Conservation (phyloP, 805 yeast genomes). For the Spathaspora arborariae region DNA sequence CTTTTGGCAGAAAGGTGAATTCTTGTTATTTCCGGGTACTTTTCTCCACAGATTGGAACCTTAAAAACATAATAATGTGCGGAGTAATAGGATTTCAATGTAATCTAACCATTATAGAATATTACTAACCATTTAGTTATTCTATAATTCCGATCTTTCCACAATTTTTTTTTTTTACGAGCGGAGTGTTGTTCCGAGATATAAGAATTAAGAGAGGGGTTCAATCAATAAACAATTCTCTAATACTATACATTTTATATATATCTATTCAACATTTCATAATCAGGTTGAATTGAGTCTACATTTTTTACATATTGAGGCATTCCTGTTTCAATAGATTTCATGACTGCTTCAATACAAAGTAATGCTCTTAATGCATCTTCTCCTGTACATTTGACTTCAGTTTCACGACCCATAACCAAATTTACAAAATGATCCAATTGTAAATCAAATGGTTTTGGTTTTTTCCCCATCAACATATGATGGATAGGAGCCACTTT, state of each 20-base stretch:
- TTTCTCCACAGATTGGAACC: no score
- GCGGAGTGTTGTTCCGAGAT: not conserved
- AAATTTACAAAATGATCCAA: slow-evolving; percentile 36
- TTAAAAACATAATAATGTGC: no score
- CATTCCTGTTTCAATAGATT: slow-evolving; percentile 26
- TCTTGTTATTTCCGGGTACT: not conserved
- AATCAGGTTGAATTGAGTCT: slow-evolving; percentile 15
- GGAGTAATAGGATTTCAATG: no score
- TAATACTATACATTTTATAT: not conserved
- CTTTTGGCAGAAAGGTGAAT: not conserved
- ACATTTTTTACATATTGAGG: slow-evolving; percentile 24
- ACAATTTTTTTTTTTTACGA: not conserved
- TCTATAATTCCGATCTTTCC: no score
- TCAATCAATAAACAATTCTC: not conserved
- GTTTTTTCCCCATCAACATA: slow-evolving; percentile 4
- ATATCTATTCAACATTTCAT: slow-evolving; percentile 9
- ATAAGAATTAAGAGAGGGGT: not conserved
- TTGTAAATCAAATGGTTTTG: slow-evolving; percentile 35
- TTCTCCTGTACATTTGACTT: slow-evolving; percentile 26
- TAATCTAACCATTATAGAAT: no score
- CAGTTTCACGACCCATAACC: slow-evolving; percentile 25
- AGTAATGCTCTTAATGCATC: slow-evolving; percentile 32
- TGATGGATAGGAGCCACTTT: slow-evolving; percentile 19
- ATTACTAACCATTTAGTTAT: no score
- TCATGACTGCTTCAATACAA: slow-evolving; percentile 32